Conservation (phyloP, 768 basidiomycete species). For the Leucosporidium creatinivorum region DNA sequence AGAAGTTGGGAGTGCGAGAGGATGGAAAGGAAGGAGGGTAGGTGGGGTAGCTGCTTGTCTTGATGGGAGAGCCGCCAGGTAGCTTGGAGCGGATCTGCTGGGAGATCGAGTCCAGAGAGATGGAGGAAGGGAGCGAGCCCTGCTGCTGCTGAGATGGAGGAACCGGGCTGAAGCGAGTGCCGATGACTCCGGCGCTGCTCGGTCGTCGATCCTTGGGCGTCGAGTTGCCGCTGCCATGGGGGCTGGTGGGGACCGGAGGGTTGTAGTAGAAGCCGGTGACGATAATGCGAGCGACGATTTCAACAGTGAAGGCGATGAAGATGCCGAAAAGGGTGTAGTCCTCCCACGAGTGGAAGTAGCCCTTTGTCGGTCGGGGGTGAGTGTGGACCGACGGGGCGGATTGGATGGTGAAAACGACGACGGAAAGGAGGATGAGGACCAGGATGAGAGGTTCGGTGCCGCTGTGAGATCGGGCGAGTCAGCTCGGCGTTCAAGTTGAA, state of each 20-base stretch:
- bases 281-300: conserved; percentile 78
- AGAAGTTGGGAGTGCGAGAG: no score
- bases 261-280: conserved; percentile 79
- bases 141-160: no score
- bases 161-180: no score
- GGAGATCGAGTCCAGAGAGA: no score
- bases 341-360: conserved; percentile 85
- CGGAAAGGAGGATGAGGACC: conserved; percentile 72
- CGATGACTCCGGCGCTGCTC: no score
- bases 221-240: no score
- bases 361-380: conserved; percentile 41
- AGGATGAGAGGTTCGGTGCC: conserved; percentile 83
- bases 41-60: no score
- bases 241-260: conserved; percentile 37
- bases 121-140: no score
- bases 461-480: conserved; percentile 44
- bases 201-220: no score
- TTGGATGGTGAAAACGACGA: conserved; percentile 72
- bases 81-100: no score
- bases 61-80: no score
- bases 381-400: conserved; percentile 55
- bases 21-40: no score
- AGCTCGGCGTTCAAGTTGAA: background rate
- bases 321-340: conserved; percentile 76
- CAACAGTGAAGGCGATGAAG: conserved; percentile 78